Base-by-base conservation (phyloP, 225 moss, liverwort and hornwort genomes). In the Asterella californica region DNA sequence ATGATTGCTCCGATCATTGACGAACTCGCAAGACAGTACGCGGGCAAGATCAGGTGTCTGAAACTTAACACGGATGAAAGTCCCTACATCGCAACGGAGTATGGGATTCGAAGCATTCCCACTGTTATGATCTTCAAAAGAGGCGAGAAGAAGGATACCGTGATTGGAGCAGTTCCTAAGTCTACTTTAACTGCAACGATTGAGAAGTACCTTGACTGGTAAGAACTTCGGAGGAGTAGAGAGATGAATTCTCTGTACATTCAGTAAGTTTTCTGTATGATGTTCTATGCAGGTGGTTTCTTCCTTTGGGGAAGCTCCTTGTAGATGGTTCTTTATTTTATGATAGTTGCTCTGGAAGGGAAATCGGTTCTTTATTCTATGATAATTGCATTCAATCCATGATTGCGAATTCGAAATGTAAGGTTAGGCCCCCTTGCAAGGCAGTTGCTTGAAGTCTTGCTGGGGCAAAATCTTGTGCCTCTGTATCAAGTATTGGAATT, bases 1-100 rank as follows among this genome's bases (percentile, higher is more conserved):
- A 96, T 96, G 96, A 96, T 96, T 74, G 90, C 94, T 59, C 96
- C 96, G 4, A 79, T 96, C 0, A 94, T 96, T 47, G 94, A 96
- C 27, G 94, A 96, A 49, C 89, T 96, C 52, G 92, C 96, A 54
- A 94, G 85, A 88, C 76, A 89, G 65, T 94, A 94, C 61, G 90
- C 90, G 1, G 94, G 94, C 74, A 90, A 88, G 84, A 87, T 96
- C 32, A 90, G 86, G 87, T 96, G 96, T 86, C 78, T 96, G 85
- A 96, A 96, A 81, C 83, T 96, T 49, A 96, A 96, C 84, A 96
- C 96, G 14, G 96, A 96, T 19, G 96, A 96, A 85, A 90, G 92
- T 73, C 94, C 94, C 11, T 76, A 75, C 79, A 88, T 89, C 34
- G 94, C 96, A 11, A 94, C 96, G 2, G 94, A 96, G 85, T 94